These are phyloP conservation scores for Phalaenopsis aphrodite DNA, from an alignment of 106 monocot genomes.

Conservation along the genomic window DNA sequence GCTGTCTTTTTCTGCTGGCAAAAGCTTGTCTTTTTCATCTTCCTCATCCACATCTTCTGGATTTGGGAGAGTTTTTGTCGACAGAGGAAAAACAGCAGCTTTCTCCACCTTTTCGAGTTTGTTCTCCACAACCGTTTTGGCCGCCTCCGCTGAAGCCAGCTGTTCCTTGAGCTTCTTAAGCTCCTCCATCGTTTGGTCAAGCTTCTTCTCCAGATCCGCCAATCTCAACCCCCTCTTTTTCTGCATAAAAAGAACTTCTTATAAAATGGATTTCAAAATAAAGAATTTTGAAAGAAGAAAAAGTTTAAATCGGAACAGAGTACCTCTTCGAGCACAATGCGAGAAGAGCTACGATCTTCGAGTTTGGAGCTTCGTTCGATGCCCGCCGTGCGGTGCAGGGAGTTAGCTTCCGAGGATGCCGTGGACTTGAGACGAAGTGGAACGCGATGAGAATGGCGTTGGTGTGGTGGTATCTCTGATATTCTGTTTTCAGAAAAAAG, in stretches of 20 bases:
- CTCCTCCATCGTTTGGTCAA: slow-evolving; percentile 39
- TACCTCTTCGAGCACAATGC: slow-evolving; percentile 16
- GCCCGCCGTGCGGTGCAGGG: slow-evolving; percentile 5
- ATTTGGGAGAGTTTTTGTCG: background rate
- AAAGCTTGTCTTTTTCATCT: slow-evolving; percentile 1
- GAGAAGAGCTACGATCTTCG: slow-evolving; percentile 17
- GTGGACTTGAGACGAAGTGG: slow-evolving; percentile 15
- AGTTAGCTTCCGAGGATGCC: slow-evolving; percentile 21
- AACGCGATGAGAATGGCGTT: slow-evolving; percentile 7
- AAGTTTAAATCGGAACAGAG: background rate
- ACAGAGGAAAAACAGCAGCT: background rate
- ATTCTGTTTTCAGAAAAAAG: slow-evolving; percentile 11
- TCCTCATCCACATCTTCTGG: background rate
- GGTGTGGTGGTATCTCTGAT: slow-evolving; percentile 7
- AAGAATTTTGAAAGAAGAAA: background rate
- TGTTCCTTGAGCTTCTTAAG: slow-evolving; percentile 50
- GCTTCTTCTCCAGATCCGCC: slow-evolving; percentile 42
- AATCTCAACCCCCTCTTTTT: slow-evolving; percentile 36
- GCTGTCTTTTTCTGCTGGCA: background rate
- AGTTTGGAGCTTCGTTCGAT: slow-evolving; percentile 10
- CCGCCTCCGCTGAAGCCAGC: slow-evolving; percentile 33
- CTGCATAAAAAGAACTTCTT: background rate
- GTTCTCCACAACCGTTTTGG: slow-evolving; percentile 24
- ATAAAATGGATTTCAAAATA: background rate
- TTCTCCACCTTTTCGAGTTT: slow-evolving; percentile 31